Percentiles rank a stretch among this genome's conserved stretches.
Evolutionary conservation across 2,329 filamentous ascomycete genomes (phyloP).

Genomic region (Rhynchosporium agropyri): DNA sequence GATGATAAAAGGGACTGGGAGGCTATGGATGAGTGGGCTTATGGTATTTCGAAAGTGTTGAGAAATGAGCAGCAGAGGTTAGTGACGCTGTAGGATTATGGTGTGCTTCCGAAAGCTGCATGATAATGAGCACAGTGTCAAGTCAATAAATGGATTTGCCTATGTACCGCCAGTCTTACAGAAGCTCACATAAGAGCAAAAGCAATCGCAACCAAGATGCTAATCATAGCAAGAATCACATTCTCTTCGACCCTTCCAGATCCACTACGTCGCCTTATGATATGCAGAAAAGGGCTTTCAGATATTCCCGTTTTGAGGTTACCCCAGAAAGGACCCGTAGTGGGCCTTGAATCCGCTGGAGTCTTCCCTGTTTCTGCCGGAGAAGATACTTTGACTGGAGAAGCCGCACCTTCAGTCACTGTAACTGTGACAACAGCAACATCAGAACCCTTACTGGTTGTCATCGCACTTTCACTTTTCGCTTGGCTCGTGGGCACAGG

Average conservation of each 20-base stretch:
- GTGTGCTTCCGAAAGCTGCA: no score
- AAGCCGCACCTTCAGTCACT: neutral
- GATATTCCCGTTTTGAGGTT: neutral
- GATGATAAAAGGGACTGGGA: constrained; percentile 18
- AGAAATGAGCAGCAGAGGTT: constrained; percentile 14
- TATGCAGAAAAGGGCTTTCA: neutral
- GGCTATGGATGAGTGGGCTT: constrained; percentile 19
- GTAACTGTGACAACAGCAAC: neutral
- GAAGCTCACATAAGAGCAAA: neutral
- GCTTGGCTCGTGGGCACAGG: neutral
- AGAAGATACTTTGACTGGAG: neutral
- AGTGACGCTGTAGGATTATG: neutral
- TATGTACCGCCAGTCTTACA: no score
- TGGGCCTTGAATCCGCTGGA: neutral
- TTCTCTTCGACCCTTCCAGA: neutral
- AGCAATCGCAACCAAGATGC: neutral
- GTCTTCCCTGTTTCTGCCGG: neutral
- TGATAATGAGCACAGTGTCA: no score
- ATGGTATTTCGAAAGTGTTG: constrained; percentile 11
- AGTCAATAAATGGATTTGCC: no score
- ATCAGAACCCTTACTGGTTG: neutral
- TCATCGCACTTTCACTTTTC: neutral
- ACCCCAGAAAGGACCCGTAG: constrained; percentile 3
- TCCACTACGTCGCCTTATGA: neutral
- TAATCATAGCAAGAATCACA: neutral